A percentile compares a stretch with the other conserved stretches of the same genome.
Evolutionary conservation across 805 yeast genomes (phyloP).

Genomic region (Debaryomyces hansenii): DNA sequence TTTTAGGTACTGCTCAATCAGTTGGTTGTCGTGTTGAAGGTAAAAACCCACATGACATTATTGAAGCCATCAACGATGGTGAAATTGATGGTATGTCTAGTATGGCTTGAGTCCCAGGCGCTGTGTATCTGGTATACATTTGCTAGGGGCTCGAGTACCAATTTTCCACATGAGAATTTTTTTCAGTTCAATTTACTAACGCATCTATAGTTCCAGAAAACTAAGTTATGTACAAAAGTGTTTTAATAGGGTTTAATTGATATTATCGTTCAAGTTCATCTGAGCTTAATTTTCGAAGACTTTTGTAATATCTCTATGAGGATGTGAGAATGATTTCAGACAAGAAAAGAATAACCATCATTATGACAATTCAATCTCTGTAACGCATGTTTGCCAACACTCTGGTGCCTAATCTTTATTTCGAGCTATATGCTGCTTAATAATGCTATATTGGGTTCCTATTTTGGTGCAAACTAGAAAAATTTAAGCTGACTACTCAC

Average conservation of each 20-base stretch:
- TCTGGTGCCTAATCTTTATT: constrained; percentile 69
- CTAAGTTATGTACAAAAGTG: constrained; percentile 49
- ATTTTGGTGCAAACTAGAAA: constrained; percentile 86
- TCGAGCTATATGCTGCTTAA: constrained; percentile 6
- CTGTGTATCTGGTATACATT: constrained; percentile 21
- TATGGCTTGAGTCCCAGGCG: constrained; percentile 21
- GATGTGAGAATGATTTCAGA: neutral
- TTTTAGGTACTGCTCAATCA: constrained; percentile 99
- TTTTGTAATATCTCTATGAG: constrained; percentile 7
- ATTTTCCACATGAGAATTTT: neutral
- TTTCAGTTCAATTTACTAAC: constrained; percentile 13
- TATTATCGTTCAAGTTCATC: constrained; percentile 17
- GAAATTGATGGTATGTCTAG: constrained; percentile 67
- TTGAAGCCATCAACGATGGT: constrained; percentile 98
- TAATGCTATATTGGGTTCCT: constrained; percentile 68
- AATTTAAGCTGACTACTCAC: constrained; percentile 72
- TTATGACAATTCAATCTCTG: constrained; percentile 1
- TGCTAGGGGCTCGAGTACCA: neutral
- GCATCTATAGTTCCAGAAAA: constrained; percentile 59
- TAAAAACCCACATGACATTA: constrained; percentile 98
- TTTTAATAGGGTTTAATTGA: constrained; percentile 37
- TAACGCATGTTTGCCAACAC: constrained; percentile 78
- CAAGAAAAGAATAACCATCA: neutral
- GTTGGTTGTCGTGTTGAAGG: constrained; percentile 99
- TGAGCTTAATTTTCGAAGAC: constrained; percentile 10